These are phyloP conservation scores for Verticillium isaacii DNA, from an alignment of 2,329 filamentous ascomycete genomes.

Conservation along the genomic window DNA sequence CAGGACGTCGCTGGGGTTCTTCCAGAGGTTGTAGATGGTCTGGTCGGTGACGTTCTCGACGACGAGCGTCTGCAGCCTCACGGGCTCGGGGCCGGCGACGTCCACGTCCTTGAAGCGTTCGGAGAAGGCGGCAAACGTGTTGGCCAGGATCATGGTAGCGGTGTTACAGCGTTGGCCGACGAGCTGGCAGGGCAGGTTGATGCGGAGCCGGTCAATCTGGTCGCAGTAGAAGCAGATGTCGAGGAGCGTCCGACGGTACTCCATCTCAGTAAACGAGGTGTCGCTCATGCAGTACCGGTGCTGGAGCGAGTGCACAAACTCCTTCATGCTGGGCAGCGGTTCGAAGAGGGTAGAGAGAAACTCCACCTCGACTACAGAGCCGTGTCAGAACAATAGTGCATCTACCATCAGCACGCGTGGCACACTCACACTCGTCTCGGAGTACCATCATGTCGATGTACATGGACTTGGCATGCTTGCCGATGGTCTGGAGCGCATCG, in stretches of 20 bases:
- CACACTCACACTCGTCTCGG: constrained; percentile 41
- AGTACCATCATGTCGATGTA: constrained; percentile 49
- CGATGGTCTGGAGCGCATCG: constrained; percentile 39
- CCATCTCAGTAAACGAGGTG: constrained; percentile 42
- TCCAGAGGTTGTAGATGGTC: constrained; percentile 42
- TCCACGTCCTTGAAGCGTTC: constrained; percentile 36
- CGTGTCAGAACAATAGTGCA: background rate
- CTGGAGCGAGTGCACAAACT: constrained; percentile 38
- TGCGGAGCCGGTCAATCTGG: constrained; percentile 38
- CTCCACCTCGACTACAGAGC: constrained; percentile 39
- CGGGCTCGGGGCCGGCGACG: constrained; percentile 16
- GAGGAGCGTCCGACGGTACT: constrained; percentile 37
- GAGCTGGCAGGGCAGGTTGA: constrained; percentile 48
- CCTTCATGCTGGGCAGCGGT: constrained; percentile 38
- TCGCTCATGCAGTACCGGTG: constrained; percentile 44
- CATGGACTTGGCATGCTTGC: constrained; percentile 41
- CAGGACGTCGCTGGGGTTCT: constrained; percentile 44
- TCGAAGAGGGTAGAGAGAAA: constrained; percentile 42
- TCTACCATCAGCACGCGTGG: background rate
- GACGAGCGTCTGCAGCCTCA: constrained; percentile 38
- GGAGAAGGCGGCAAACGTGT: constrained; percentile 43
- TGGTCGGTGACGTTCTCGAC: constrained; percentile 46
- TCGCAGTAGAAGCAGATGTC: constrained; percentile 39
- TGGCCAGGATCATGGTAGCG: constrained; percentile 47
- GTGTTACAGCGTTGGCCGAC: constrained; percentile 39